Percentiles rank a stretch among this genome's conserved stretches.
Conservation (phyloP, 2,329 filamentous ascomycete species). For the Trichoderma breve region DNA sequence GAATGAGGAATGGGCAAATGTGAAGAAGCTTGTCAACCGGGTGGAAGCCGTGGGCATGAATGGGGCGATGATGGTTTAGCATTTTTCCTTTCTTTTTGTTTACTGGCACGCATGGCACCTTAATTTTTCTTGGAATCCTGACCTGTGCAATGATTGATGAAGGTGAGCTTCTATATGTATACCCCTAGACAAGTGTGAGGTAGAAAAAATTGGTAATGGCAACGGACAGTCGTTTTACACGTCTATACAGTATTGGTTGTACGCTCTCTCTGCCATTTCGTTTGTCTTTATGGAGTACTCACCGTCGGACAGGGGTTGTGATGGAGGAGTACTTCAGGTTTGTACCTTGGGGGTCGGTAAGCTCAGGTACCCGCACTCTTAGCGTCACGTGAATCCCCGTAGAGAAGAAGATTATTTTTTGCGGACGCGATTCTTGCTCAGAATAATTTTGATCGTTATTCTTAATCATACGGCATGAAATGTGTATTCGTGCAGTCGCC, state of each 20-base stretch:
- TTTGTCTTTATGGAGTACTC: too few relatives aligned
- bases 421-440: background rate
- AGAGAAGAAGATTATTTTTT: slow-evolving; percentile 1
- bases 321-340: too few relatives aligned
- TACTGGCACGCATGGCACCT: slow-evolving; percentile 12
- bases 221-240: background rate
- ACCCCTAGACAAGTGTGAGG: slow-evolving; percentile 16
- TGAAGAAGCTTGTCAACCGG: slow-evolving; percentile 83
- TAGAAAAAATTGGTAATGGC: background rate
- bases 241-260: background rate
- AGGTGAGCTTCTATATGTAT: slow-evolving; percentile 18
- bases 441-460: background rate
- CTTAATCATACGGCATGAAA: background rate
- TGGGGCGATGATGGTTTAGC: slow-evolving; percentile 43
- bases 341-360: too few relatives aligned
- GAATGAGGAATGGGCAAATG: slow-evolving; percentile 86
- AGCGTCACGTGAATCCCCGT: slow-evolving; percentile 5
- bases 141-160: slow-evolving; percentile 9
- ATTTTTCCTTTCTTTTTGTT: slow-evolving; percentile 7
- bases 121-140: slow-evolving; percentile 8
- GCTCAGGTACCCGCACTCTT: background rate
- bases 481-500: background rate
- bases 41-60: slow-evolving; percentile 62
- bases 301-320: background rate
- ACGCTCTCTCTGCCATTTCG: background rate